Conservation (phyloP, 164 flowering plant species). For the Echeveria elegans region DNA sequence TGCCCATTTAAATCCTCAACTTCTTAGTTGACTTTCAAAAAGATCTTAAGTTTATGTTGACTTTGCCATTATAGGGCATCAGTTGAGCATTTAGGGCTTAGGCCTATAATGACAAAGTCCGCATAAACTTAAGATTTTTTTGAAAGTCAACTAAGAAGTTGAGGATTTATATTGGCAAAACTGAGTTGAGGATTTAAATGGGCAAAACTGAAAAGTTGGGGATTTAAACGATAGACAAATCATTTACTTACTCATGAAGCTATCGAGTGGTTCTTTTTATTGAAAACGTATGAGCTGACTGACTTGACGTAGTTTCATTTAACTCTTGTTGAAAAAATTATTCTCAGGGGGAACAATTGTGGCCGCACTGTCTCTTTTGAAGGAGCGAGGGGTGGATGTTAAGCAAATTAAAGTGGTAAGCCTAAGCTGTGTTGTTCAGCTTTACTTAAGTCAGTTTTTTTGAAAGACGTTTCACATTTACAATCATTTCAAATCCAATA, state of each 20-base stretch:
- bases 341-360: not conserved
- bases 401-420: constrained; percentile 2
- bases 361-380: not conserved
- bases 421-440: not conserved
- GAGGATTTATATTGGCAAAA: too few species aligned
- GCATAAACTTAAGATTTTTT: too few species aligned
- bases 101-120: too few species aligned
- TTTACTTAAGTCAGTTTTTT: not conserved
- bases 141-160: too few species aligned
- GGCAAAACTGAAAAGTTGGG: too few species aligned
- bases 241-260: not conserved
- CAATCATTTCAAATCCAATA: not conserved
- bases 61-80: too few species aligned
- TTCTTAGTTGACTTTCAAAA: too few species aligned
- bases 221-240: too few species aligned
- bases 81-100: too few species aligned
- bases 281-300: not conserved
- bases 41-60: too few species aligned
- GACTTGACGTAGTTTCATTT: not conserved
- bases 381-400: not conserved
- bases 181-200: too few species aligned
- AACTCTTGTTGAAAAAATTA: not conserved
- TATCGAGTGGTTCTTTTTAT: not conserved
- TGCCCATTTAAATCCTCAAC: too few species aligned
- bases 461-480: not conserved